Percentiles rank a stretch among this genome's conserved stretches.
phyloP scores from a whole-genome alignment of 1,139 yeast species.

The Kodamaea plutei region DNA sequence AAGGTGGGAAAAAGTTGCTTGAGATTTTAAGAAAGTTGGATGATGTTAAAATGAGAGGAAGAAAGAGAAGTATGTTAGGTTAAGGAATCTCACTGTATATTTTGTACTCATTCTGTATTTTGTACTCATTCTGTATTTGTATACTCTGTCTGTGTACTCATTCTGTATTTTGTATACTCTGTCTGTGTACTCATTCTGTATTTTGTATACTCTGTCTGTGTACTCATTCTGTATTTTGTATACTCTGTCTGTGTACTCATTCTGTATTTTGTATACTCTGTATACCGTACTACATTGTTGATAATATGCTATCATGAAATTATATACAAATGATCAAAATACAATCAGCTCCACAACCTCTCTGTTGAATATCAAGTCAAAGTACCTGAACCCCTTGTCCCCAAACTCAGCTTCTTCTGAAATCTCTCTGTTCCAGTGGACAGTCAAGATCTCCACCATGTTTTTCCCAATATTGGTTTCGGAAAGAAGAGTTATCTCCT shows the following conservation, averaged over 20 bases:
- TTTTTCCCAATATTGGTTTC: slow-evolving; percentile 12
- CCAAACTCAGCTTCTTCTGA: slow-evolving; percentile 9
- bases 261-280: too few relatives aligned
- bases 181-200: too few relatives aligned
- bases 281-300: too few relatives aligned
- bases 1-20: slow-evolving; percentile 38
- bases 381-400: slow-evolving; percentile 14
- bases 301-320: too few relatives aligned
- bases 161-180: too few relatives aligned
- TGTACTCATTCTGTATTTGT: too few relatives aligned
- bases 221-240: too few relatives aligned
- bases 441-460: slow-evolving; percentile 7
- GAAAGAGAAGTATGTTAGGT: slow-evolving; percentile 94
- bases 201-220: too few relatives aligned
- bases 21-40: slow-evolving; percentile 66
- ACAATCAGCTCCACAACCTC: slow-evolving; percentile 12
- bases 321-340: slow-evolving; percentile 7
- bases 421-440: slow-evolving; percentile 14
- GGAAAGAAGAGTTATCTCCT: slow-evolving; percentile 6
- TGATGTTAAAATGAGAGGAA: slow-evolving; percentile 85
- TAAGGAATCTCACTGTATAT: too few relatives aligned
- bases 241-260: too few relatives aligned
- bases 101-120: too few relatives aligned
- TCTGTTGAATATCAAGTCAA: slow-evolving; percentile 15
- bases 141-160: too few relatives aligned